Evolutionary conservation across 768 basidiomycete genomes (phyloP).

Genomic region (Neoboletus subvelutipes): DNA sequence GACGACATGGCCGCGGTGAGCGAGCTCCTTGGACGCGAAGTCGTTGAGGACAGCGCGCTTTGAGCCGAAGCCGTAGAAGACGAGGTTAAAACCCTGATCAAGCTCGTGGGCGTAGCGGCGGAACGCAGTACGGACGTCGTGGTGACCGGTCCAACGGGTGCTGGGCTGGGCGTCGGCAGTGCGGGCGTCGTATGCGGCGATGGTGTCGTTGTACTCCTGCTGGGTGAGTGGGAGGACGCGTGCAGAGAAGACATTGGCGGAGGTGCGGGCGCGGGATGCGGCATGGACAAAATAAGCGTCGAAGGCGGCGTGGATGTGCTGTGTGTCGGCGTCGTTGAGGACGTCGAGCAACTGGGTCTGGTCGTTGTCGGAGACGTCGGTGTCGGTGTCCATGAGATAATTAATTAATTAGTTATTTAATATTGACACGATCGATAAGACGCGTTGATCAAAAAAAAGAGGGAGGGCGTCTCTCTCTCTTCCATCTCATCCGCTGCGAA

Average conservation of each 20-base stretch:
- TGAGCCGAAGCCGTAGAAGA: conserved; percentile 89
- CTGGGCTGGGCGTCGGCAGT: conserved; percentile 1
- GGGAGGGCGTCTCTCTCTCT: conserved; percentile 11
- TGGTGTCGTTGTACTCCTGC: conserved; percentile 52
- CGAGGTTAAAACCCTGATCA: conserved; percentile 78
- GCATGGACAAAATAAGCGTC: conserved; percentile 82
- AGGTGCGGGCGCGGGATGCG: conserved; percentile 66
- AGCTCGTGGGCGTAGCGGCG: conserved; percentile 70
- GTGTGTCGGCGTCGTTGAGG: conserved; percentile 5
- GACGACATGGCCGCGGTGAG: conserved; percentile 66
- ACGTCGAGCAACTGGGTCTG: conserved; percentile 15
- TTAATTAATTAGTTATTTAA: conserved; percentile 18
- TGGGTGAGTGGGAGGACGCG: conserved; percentile 68
- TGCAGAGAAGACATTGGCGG: conserved; percentile 74
- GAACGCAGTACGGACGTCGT: conserved; percentile 39
- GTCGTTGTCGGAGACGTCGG: conserved; percentile 30
- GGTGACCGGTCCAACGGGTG: conserved; percentile 23
- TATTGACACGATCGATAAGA: conserved; percentile 31
- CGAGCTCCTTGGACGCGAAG: conserved; percentile 60
- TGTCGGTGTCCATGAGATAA: conserved; percentile 29
- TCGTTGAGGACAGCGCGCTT: conserved; percentile 76
- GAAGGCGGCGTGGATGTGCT: conserved; percentile 53
- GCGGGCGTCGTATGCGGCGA: conserved; percentile 27
- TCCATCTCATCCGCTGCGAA: conserved; percentile 28
- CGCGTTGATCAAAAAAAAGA: conserved; percentile 24